Percentiles rank a stretch among this genome's conserved stretches.
These are phyloP conservation scores for Alternaria metachromatica DNA, from an alignment of 2,329 filamentous ascomycete genomes.

Conservation along the genomic window DNA sequence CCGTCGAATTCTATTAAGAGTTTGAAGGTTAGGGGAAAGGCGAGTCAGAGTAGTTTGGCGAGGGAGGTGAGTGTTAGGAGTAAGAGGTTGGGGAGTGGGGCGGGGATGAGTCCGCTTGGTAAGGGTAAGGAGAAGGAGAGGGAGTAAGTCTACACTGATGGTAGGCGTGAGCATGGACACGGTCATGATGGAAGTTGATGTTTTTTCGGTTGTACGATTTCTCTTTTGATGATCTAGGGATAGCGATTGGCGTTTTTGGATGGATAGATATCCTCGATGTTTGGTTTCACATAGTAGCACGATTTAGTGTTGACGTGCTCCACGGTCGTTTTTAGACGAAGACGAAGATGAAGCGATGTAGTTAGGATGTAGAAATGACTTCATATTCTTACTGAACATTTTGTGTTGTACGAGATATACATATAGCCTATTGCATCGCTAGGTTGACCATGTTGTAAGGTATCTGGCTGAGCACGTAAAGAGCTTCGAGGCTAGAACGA, in stretches of 20 bases:
- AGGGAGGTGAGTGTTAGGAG: conserved; percentile 8
- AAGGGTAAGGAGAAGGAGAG: conserved; percentile 2
- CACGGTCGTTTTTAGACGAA: background rate
- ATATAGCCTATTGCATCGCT: too few relatives aligned
- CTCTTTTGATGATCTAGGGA: background rate
- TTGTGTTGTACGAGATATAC: too few relatives aligned
- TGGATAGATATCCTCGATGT: background rate
- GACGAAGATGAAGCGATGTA: background rate
- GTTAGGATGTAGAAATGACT: background rate
- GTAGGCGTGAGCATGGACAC: too few relatives aligned
- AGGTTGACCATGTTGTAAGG: too few relatives aligned
- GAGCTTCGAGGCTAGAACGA: too few relatives aligned
- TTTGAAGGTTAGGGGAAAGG: conserved; percentile 32
- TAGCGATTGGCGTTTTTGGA: background rate
- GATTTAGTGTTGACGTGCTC: background rate
- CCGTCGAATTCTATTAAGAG: conserved; percentile 31
- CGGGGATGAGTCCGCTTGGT: background rate
- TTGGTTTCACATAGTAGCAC: background rate
- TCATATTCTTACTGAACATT: too few relatives aligned
- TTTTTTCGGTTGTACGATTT: background rate
- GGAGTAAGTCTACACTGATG: too few relatives aligned
- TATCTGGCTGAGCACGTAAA: too few relatives aligned
- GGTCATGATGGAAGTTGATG: too few relatives aligned
- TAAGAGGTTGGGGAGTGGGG: background rate
- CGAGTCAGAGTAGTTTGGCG: conserved; percentile 20